phyloP scores from a whole-genome alignment of 139 green algal genomes.

The Haematococcus lacustris region DNA sequence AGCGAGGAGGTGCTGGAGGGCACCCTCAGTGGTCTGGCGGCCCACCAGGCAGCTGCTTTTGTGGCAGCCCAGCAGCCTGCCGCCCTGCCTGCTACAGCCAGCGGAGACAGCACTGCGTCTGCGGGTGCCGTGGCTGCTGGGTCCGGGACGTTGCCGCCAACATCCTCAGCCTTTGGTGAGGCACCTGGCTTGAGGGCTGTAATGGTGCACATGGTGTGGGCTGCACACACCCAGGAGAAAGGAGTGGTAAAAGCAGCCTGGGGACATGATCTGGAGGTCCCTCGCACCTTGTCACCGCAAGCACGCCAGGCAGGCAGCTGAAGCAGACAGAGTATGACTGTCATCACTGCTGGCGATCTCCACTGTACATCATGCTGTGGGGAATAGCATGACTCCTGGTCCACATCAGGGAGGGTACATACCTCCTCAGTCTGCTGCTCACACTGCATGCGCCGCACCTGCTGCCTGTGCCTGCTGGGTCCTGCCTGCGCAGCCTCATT shows the following conservation, averaged over 20 bases:
- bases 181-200: background rate
- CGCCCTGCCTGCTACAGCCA: too few relatives aligned
- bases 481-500: constrained; percentile 5
- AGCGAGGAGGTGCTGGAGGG: background rate
- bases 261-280: too few relatives aligned
- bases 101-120: background rate
- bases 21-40: constrained; percentile 1
- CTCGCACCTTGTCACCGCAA: too few relatives aligned
- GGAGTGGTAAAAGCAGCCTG: too few relatives aligned
- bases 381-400: background rate
- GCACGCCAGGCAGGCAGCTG: background rate
- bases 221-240: too few relatives aligned
- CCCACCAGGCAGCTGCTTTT: constrained; percentile 3
- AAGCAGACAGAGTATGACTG: too few relatives aligned
- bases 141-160: background rate
- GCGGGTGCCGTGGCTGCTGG: background rate
- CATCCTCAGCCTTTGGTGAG: constrained; percentile 5
- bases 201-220: too few relatives aligned
- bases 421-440: constrained; percentile 1
- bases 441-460: background rate
- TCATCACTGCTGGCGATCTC: background rate
- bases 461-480: background rate
- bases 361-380: background rate
- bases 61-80: background rate
- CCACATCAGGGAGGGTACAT: background rate